Evolutionary conservation across 2,329 filamentous ascomycete species (phyloP).

Genomic region (Fusarium zealandicum): DNA sequence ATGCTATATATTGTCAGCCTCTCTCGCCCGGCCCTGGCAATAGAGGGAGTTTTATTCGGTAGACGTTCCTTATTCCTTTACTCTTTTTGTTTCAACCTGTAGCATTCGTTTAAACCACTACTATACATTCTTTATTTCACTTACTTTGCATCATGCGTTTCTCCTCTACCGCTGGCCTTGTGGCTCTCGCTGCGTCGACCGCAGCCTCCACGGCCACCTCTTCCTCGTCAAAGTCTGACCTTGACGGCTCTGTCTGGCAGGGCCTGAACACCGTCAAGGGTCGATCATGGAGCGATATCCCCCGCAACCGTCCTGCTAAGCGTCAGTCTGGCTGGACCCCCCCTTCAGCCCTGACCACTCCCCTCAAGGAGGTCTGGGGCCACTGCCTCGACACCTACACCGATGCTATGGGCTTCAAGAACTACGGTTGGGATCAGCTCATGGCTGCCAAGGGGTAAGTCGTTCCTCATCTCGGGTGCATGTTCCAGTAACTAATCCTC

Average conservation of each 20-base stretch:
- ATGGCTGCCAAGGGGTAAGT: slow-evolving; percentile 39
- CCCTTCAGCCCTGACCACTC: slow-evolving; percentile 33
- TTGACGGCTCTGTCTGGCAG: slow-evolving; percentile 43
- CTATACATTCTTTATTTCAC: neutral
- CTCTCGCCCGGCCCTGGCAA: neutral
- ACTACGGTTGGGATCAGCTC: slow-evolving; percentile 47
- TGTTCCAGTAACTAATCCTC: too few species aligned
- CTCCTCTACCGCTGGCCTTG: slow-evolving; percentile 26
- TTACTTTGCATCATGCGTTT: slow-evolving; percentile 37
- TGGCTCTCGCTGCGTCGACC: slow-evolving; percentile 37
- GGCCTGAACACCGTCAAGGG: slow-evolving; percentile 24
- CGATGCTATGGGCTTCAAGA: slow-evolving; percentile 41
- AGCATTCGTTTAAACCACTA: slow-evolving; percentile 13
- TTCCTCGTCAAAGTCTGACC: slow-evolving; percentile 30
- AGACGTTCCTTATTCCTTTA: slow-evolving; percentile 19
- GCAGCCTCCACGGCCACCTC: slow-evolving; percentile 30
- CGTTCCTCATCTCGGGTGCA: too few species aligned
- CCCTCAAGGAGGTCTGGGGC: slow-evolving; percentile 45
- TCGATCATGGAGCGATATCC: slow-evolving; percentile 13
- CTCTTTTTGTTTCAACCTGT: neutral
- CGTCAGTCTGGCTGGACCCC: slow-evolving; percentile 43
- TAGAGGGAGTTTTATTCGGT: slow-evolving; percentile 11
- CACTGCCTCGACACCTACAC: slow-evolving; percentile 42
- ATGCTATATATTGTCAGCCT: slow-evolving; percentile 8
- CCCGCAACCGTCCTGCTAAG: slow-evolving; percentile 40